Percentiles rank a stretch among this genome's conserved stretches.
Conservation (phyloP, 352 stramenopile genomes). For the Phytophthora uliginosa region DNA sequence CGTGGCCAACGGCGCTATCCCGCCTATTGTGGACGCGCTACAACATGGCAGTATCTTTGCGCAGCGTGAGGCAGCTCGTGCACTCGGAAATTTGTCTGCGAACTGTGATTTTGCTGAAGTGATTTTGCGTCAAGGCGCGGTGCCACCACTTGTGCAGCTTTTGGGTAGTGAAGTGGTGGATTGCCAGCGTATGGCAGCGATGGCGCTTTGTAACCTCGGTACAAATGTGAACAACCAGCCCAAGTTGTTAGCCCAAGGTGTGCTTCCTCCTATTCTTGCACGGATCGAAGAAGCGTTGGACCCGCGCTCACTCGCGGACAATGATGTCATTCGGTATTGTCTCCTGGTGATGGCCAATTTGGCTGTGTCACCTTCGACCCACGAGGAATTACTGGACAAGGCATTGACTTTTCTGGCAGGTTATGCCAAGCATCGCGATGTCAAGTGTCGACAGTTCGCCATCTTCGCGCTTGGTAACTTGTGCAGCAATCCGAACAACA, state of each 20-base stretch:
- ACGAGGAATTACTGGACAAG: conserved; percentile 82
- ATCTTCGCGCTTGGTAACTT: conserved; percentile 97
- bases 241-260: conserved; percentile 89
- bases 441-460: conserved; percentile 97
- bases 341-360: conserved; percentile 96
- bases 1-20: conserved; percentile 90
- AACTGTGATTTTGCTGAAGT: conserved; percentile 97
- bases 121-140: conserved; percentile 91
- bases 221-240: conserved; percentile 96
- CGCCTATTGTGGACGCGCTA: conserved; percentile 87
- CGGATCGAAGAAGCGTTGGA: conserved; percentile 93
- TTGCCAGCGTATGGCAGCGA: conserved; percentile 96
- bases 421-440: conserved; percentile 95
- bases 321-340: conserved; percentile 96
- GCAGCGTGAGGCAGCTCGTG: conserved; percentile 94
- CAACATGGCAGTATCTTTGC: conserved; percentile 80
- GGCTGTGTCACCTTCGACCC: conserved; percentile 86
- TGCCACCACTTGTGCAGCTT: conserved; percentile 89
- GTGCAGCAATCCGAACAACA: conserved; percentile 93
- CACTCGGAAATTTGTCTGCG: conserved; percentile 95
- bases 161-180: conserved; percentile 92
- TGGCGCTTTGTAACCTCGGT: conserved; percentile 96
- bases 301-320: conserved; percentile 93
- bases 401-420: conserved; percentile 91
- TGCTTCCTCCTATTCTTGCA: conserved; percentile 91